These are phyloP conservation scores for Erythrobasidium yunnanense DNA, from an alignment of 768 basidiomycete genomes.

Conservation along the genomic window DNA sequence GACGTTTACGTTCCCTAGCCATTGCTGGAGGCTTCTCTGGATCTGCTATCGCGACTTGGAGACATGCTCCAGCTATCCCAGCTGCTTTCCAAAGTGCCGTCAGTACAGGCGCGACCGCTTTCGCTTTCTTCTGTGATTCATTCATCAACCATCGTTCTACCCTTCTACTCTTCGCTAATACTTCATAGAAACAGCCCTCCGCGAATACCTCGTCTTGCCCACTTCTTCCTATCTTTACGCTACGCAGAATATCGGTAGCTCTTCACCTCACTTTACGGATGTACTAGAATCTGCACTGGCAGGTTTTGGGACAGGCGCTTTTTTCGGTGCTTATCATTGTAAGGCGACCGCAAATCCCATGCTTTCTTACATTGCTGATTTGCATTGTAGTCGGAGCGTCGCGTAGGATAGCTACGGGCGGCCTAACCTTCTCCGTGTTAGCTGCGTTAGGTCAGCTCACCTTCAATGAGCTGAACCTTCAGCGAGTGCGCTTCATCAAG, in stretches of 20 bases:
- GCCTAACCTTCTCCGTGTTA: constrained; percentile 32
- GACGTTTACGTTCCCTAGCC: not conserved
- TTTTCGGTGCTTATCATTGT: constrained; percentile 13
- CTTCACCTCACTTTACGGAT: constrained; percentile 16
- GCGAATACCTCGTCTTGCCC: constrained; percentile 4
- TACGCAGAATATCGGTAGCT: constrained; percentile 16
- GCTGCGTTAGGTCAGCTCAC: constrained; percentile 29
- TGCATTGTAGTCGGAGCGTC: not conserved
- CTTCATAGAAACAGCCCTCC: not conserved
- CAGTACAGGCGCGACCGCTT: constrained; percentile 31
- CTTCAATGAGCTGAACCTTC: constrained; percentile 32
- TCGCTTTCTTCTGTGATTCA: constrained; percentile 36
- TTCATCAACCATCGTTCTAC: not conserved
- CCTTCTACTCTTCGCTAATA: not conserved
- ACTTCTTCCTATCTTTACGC: constrained; percentile 21
- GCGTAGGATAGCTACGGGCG: constrained; percentile 16
- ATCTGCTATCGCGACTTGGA: constrained; percentile 26
- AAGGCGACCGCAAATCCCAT: not conserved
- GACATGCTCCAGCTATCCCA: constrained; percentile 34
- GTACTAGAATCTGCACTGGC: constrained; percentile 13
- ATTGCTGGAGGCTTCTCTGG: constrained; percentile 29
- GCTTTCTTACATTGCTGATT: constrained; percentile 26
- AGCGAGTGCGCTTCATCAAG: constrained; percentile 25
- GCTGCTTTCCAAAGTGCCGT: constrained; percentile 29
- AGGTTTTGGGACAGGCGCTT: constrained; percentile 8